These are phyloP conservation scores for Rauvolfia tetraphylla DNA, from an alignment of 257 asterid genomes.

Conservation along the genomic window DNA sequence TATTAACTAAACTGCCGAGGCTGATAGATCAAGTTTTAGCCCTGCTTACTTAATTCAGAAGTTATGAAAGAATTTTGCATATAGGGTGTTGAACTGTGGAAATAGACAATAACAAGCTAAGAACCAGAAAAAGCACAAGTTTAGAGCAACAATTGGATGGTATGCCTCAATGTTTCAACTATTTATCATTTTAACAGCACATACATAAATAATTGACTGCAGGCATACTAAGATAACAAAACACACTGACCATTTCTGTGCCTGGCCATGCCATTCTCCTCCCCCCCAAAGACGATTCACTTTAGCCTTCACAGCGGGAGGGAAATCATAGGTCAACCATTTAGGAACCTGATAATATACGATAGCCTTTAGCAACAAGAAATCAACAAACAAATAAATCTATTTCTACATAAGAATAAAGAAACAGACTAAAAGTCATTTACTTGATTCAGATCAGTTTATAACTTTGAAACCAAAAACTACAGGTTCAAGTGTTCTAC, in stretches of 20 bases:
- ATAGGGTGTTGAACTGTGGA: not conserved
- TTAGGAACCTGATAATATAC: conserved; percentile 60
- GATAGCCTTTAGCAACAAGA: conserved; percentile 16
- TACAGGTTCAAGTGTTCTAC: not conserved
- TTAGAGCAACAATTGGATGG: not conserved
- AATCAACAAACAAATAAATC: not conserved
- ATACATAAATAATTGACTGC: not conserved
- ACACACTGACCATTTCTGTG: conserved; percentile 77
- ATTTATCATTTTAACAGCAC: not conserved
- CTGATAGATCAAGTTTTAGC: not conserved
- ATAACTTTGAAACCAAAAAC: not conserved
- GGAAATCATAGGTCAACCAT: conserved; percentile 94
- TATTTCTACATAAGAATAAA: not conserved
- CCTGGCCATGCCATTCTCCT: conserved; percentile 99
- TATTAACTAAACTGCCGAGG: not conserved
- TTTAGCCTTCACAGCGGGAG: conserved; percentile 94
- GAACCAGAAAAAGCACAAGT: not conserved
- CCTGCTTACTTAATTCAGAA: not conserved
- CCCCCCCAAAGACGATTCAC: conserved; percentile 98
- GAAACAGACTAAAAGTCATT: not conserved
- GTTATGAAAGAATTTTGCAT: not conserved
- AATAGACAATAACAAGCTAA: not conserved
- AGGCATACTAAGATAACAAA: not conserved
- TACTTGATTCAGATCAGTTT: not conserved
- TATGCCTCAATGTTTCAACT: not conserved